These are phyloP conservation scores for Pseudohyphozyma bogoriensis DNA, from an alignment of 768 basidiomycete genomes.

Conservation along the genomic window DNA sequence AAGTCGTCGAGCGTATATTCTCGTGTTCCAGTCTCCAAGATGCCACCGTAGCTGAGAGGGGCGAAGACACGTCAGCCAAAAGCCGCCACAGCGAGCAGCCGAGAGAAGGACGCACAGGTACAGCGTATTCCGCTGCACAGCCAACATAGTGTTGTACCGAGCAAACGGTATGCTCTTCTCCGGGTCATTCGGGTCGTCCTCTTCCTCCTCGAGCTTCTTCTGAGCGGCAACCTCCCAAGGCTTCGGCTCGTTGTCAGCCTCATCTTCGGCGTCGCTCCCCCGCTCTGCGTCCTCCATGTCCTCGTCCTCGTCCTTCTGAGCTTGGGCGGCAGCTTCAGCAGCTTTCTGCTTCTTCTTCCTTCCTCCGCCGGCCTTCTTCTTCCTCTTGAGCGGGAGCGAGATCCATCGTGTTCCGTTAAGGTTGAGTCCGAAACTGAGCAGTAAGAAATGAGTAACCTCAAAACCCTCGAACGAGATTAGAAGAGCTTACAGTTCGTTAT, in stretches of 20 bases:
- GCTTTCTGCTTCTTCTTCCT: constrained; percentile 42
- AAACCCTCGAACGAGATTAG: accelerated
- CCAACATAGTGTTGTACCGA: constrained; percentile 80
- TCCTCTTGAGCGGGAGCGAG: constrained; percentile 56
- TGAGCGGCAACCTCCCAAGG: constrained; percentile 24
- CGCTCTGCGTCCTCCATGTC: constrained; percentile 21
- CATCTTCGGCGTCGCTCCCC: constrained; percentile 1
- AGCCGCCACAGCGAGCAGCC: neutral
- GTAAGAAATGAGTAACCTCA: neutral
- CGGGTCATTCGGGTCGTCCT: constrained; percentile 58
- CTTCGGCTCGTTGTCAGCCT: constrained; percentile 24
- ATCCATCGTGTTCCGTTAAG: constrained; percentile 63
- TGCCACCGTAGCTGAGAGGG: constrained; percentile 61
- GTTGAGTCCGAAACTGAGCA: constrained; percentile 63
- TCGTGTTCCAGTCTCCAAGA: constrained; percentile 66
- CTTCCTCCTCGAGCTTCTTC: constrained; percentile 33
- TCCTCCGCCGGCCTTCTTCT: constrained; percentile 49
- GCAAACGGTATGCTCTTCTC: constrained; percentile 54
- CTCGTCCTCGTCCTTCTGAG: constrained; percentile 19
- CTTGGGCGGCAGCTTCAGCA: constrained; percentile 6
- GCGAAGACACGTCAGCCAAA: neutral
- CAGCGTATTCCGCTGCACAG: constrained; percentile 69
- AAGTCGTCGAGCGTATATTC: constrained; percentile 91
- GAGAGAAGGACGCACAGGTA: constrained; percentile 55
- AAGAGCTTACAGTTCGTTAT: constrained; percentile 61